Evolutionary conservation across 306 rosid genomes (phyloP).

Genomic region (Acacia confusa): DNA sequence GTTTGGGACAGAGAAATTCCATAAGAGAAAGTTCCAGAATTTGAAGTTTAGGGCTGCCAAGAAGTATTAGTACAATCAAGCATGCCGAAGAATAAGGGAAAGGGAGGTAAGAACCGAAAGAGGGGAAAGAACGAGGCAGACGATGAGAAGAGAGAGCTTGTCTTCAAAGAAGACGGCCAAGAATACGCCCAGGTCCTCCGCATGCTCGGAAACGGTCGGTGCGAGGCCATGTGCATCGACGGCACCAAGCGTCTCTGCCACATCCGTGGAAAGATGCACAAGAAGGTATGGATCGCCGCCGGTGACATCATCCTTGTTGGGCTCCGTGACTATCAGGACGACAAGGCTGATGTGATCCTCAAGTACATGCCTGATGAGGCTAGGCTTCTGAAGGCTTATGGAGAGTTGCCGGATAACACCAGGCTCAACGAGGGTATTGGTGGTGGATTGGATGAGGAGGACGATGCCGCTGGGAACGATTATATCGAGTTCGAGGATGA

Average conservation of each 20-base stretch:
- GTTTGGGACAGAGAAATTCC: neutral
- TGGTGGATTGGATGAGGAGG: constrained; percentile 61
- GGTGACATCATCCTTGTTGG: constrained; percentile 68
- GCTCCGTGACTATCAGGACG: constrained; percentile 60
- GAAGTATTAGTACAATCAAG: neutral
- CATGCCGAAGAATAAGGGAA: constrained; percentile 76
- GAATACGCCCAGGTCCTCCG: constrained; percentile 61
- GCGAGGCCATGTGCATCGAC: constrained; percentile 62
- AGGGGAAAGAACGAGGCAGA: constrained; percentile 68
- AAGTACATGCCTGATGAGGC: constrained; percentile 72
- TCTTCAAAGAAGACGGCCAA: constrained; percentile 68
- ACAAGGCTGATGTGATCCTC: constrained; percentile 67
- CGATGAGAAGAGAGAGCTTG: constrained; percentile 60
- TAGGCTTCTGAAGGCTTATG: constrained; percentile 64
- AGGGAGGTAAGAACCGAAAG: constrained; percentile 72
- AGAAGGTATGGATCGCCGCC: constrained; percentile 70
- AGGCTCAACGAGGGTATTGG: constrained; percentile 57
- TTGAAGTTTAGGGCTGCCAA: neutral
- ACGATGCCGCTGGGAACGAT: constrained; percentile 44
- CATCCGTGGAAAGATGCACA: constrained; percentile 68
- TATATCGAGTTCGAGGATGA: constrained; percentile 63
- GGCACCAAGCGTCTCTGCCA: constrained; percentile 61
- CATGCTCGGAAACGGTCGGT: constrained; percentile 61
- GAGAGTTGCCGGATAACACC: constrained; percentile 56
- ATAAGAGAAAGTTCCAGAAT: neutral